These are phyloP conservation scores for Penicillium sp. DNA, from an alignment of 2,329 filamentous ascomycete species.

Conservation along the genomic window DNA sequence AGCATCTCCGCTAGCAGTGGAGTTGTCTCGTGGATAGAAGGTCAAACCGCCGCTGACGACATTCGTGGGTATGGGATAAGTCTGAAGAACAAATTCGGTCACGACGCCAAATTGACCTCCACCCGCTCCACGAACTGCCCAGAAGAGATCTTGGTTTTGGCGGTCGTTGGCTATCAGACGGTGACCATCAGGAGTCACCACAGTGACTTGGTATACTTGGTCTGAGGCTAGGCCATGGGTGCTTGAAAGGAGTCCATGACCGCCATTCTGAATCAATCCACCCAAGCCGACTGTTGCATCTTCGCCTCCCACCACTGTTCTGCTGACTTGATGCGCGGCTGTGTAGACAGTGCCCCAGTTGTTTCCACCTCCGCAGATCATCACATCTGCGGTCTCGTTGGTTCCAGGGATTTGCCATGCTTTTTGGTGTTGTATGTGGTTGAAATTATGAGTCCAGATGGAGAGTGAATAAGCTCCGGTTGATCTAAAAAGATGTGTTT, in stretches of 20 bases:
- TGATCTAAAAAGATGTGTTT: constrained; percentile 36
- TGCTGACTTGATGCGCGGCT: constrained; percentile 23
- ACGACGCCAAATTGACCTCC: constrained; percentile 31
- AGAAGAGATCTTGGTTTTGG: constrained; percentile 53
- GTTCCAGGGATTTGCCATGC: constrained; percentile 15
- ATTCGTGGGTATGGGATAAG: constrained; percentile 20
- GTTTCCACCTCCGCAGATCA: constrained; percentile 22
- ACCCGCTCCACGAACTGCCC: constrained; percentile 56
- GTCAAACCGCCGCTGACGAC: constrained; percentile 19
- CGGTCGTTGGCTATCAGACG: constrained; percentile 46
- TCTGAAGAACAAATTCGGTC: constrained; percentile 27
- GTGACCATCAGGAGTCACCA: constrained; percentile 29
- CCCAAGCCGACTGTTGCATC: constrained; percentile 56
- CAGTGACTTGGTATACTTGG: constrained; percentile 29
- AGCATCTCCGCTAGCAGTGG: constrained; percentile 27
- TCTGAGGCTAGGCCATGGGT: constrained; percentile 31
- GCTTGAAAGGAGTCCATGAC: constrained; percentile 30
- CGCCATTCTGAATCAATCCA: constrained; percentile 35
- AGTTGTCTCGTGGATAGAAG: constrained; percentile 7
- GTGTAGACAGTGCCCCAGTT: constrained; percentile 18
- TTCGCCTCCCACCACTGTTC: constrained; percentile 57
- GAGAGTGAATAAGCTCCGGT: constrained; percentile 49
- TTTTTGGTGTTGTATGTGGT: constrained; percentile 34
- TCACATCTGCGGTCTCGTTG: constrained; percentile 16
- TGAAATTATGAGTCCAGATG: constrained; percentile 54